Base-by-base conservation (phyloP, 495 filamentous ascomycete genomes). In the Aspergillus cristatus region DNA sequence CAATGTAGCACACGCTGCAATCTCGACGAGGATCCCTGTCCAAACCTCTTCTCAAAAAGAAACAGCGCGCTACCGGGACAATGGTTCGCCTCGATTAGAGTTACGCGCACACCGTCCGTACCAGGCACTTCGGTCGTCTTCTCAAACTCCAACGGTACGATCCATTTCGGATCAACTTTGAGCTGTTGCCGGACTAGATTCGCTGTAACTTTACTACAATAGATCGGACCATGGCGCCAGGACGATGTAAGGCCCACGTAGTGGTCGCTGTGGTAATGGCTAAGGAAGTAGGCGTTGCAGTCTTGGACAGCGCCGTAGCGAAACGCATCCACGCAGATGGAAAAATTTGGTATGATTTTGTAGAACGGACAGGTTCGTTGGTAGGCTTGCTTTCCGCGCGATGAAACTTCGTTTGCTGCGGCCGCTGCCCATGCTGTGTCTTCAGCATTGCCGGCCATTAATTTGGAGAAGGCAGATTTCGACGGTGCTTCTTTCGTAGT, bases 231-330 rank as follows among this genome's bases (percentile, higher is more conserved):
- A 54, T 97, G 90, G 37, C 70, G 74, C 91, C 91, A 99, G 32
- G 71, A 84, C 7, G 81, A 77, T 15, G 82, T 89, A 3, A 99
- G 69, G 1, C 91, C 91, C 22, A 94, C 75, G 54, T 99, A 99
- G 50, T 99, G 91, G 53, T 99, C 91, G 43, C 84, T 93, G 59
- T 99, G 91, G 46, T 96, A 99, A 53, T 99, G 91, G 46, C 86
- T 94, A 17, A 99, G 73, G 51, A 99, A 99, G 55, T 99, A 99
- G 14, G 90, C 91, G 34, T 84, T 81, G 54, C 86, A 93, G 0
- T 85, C 88, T 55, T 93, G 75, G 0, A 99, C 83, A 3, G 86
- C 84, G 3, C 91, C 93, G 51, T 97, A 99, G 5, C 88, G 78
- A 58, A 99, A 97, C 0, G 93, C 91, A 56, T 99, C 91, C 3